A percentile compares a stretch with the other conserved stretches of the same genome.
Evolutionary conservation across 176 grass and related monocot species (phyloP).

Genomic region (Oropetium thomaeum): DNA sequence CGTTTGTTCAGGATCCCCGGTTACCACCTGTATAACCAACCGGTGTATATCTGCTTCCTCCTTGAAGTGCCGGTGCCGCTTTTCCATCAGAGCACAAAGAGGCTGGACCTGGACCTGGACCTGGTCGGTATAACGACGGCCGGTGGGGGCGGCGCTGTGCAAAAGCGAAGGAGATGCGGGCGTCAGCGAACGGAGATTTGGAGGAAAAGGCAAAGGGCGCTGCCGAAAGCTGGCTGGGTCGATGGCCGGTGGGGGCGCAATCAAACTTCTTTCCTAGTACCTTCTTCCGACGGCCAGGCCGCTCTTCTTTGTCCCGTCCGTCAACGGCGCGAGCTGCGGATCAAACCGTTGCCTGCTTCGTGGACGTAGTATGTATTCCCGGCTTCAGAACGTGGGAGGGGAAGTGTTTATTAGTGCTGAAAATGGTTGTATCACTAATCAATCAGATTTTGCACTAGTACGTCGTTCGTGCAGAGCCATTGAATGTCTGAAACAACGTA

Average conservation of each 20-base stretch:
- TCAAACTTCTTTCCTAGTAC: not conserved
- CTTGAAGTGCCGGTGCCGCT: not conserved
- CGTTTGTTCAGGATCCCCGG: not conserved
- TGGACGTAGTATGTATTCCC: too few species aligned
- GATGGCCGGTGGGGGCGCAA: constrained; percentile 32
- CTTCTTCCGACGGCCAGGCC: not conserved
- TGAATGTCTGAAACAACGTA: not conserved
- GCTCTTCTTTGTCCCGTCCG: not conserved
- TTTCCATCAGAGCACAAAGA: too few species aligned
- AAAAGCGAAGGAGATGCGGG: not conserved
- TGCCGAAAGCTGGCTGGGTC: constrained; percentile 19
- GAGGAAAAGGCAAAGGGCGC: not conserved
- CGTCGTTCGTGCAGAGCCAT: not conserved
- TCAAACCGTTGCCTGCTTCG: not conserved
- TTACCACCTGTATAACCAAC: too few species aligned
- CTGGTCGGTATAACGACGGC: too few species aligned
- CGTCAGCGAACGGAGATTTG: constrained; percentile 11
- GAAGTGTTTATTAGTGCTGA: not conserved
- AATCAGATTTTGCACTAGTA: not conserved
- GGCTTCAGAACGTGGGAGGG: too few species aligned
- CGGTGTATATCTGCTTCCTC: not conserved
- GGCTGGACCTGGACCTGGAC: too few species aligned
- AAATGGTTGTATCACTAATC: not conserved
- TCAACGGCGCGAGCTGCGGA: not conserved
- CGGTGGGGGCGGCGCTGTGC: not conserved